Conservation (phyloP, 2,329 filamentous ascomycete genomes). For the Botryosphaeria dothidea region DNA sequence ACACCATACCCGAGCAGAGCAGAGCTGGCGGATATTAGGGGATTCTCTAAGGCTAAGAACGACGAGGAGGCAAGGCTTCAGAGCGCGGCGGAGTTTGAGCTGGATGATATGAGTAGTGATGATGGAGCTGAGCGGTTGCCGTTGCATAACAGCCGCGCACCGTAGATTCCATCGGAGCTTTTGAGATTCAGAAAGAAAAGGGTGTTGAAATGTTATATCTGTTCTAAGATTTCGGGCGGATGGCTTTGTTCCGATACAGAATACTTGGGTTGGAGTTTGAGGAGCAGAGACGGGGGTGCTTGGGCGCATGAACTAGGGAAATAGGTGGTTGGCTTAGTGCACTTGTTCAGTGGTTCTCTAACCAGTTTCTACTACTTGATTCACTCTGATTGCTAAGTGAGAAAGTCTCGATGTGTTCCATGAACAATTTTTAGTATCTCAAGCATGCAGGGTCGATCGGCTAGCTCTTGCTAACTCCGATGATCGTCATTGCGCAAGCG, state of each 20-base stretch:
- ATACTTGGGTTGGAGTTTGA: no score
- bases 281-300: no score
- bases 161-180: not conserved
- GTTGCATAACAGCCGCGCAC: slow-evolving; percentile 13
- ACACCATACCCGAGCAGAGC: slow-evolving; percentile 49
- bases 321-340: no score
- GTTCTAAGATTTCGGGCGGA: no score
- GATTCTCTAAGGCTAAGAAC: slow-evolving; percentile 44
- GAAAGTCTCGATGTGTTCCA: no score
- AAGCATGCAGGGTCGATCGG: not conserved
- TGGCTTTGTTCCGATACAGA: no score
- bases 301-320: no score
- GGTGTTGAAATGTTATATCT: no score
- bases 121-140: slow-evolving; percentile 20
- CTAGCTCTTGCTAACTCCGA: not conserved
- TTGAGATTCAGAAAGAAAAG: not conserved
- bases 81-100: slow-evolving; percentile 35
- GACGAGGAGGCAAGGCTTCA: slow-evolving; percentile 44
- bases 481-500: slow-evolving; percentile 4
- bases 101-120: slow-evolving; percentile 31
- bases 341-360: no score
- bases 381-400: no score
- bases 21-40: slow-evolving; percentile 30
- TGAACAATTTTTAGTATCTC: no score
- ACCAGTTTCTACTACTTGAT: no score